Conservation (phyloP, 2,329 filamentous ascomycete species). For the Colletotrichum tanaceti region DNA sequence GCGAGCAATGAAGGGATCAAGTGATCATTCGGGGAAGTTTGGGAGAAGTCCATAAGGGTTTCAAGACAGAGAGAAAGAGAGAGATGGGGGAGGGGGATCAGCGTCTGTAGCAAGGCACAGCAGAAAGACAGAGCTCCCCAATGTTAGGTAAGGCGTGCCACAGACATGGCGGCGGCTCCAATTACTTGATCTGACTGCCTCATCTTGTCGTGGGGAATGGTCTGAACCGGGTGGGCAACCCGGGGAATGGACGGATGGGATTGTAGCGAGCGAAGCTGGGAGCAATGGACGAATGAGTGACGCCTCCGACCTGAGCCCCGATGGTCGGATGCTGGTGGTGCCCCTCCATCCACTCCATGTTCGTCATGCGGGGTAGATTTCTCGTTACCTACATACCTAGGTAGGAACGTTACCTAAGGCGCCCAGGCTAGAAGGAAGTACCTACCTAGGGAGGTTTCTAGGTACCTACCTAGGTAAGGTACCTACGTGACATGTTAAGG, state of each 20-base stretch:
- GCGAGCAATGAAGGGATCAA: slow-evolving; percentile 17
- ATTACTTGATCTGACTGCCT: neutral
- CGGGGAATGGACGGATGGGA: neutral
- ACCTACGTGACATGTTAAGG: too few species aligned
- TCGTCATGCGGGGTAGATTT: slow-evolving; percentile 35
- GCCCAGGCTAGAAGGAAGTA: too few species aligned
- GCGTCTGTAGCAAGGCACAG: neutral
- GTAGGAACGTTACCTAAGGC: too few species aligned
- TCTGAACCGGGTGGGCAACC: slow-evolving; percentile 2
- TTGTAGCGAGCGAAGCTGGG: neutral
- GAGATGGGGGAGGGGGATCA: neutral
- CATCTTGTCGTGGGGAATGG: slow-evolving; percentile 14
- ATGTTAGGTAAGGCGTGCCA: neutral
- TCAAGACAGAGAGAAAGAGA: neutral
- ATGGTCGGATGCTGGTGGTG: slow-evolving; percentile 14
- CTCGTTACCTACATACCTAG: too few species aligned
- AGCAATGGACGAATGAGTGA: neutral
- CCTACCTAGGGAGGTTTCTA: too few species aligned
- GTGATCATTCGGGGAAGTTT: slow-evolving; percentile 29
- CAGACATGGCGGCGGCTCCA: neutral
- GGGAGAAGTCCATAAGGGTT: neutral
- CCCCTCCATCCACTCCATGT: slow-evolving; percentile 26
- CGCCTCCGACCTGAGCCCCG: slow-evolving; percentile 15
- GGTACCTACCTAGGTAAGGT: too few species aligned
- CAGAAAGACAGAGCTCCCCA: neutral